Evolutionary conservation across 805 yeast genomes (phyloP), one percentile per base, ranked within the genome.

Genomic region (Yarrowia sp.): DNA sequence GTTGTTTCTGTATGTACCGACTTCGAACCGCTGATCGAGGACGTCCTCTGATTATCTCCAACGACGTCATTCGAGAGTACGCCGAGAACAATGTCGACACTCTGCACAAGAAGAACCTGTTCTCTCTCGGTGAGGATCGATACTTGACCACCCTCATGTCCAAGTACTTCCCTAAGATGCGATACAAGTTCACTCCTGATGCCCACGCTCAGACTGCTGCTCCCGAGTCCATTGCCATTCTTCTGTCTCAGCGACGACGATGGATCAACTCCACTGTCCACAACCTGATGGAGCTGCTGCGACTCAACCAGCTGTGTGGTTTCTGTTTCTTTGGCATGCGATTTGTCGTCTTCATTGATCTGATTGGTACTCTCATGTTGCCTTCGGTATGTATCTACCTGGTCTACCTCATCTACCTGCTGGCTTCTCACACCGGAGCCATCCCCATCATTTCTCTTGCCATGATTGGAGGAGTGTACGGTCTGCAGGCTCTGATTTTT

Each of bases 201-300:
- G 89, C 89, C 4, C 81, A 83, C 38, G 85, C 88, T 74, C 80
- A 82, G 72, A 86, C 89, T 1, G 79, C 83, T 68, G 89, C 85
- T 3, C 89, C 89, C 1, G 86, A 83, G 69, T 78, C 79, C 49
- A 83, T 85, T 74, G 76, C 74, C 69, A 85, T 84, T 61, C 78
- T 84, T 71, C 79, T 84, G 64, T 84, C 87, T 2, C 87, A 84
- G 75, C 82, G 87, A 73, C 85, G 87, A 76, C 85, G 89, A 71
- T 86, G 89, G 89, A 86, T 86, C 74, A 86, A 86, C 75, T 86
- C 89, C 8, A 86, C 89, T 0, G 87, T 86, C 40, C 89, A 86
- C 76, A 86, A 86, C 73, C 82, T 86, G 75, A 79, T 83, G 75
- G 89, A 86, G 77, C 82, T 86, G 72, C 82, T 85, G 48, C 80